Percentiles rank a stretch among this genome's conserved stretches.
Evolutionary conservation across 495 filamentous ascomycete species (phyloP).

Genomic region (Aspergillus ellipticus): DNA sequence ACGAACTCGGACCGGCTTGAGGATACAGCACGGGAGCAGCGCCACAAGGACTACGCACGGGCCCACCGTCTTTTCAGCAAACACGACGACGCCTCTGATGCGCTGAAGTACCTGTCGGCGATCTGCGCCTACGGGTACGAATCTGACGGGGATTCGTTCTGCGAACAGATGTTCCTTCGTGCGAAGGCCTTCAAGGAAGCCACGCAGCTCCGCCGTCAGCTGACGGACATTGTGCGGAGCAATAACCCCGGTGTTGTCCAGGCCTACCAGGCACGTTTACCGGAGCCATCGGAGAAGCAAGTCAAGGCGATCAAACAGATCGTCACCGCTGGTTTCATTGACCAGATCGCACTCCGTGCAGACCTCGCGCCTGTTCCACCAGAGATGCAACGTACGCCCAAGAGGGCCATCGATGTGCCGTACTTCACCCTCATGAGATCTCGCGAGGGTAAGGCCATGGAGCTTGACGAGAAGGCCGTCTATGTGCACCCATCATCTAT

Average conservation of each 20-base stretch:
- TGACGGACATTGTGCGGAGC: slow-evolving; percentile 71
- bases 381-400: slow-evolving; percentile 65
- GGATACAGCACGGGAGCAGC: slow-evolving; percentile 61
- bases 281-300: slow-evolving; percentile 67
- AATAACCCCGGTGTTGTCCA: slow-evolving; percentile 67
- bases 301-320: slow-evolving; percentile 85
- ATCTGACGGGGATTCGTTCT: slow-evolving; percentile 65
- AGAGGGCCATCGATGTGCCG: slow-evolving; percentile 79
- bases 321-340: slow-evolving; percentile 87
- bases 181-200: slow-evolving; percentile 84
- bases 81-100: slow-evolving; percentile 80
- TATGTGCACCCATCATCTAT: slow-evolving; percentile 84
- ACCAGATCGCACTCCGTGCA: slow-evolving; percentile 90
- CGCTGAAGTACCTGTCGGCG: slow-evolving; percentile 83
- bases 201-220: slow-evolving; percentile 73
- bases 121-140: slow-evolving; percentile 80
- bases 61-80: slow-evolving; percentile 75
- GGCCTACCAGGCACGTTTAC: slow-evolving; percentile 56
- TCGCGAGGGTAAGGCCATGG: slow-evolving; percentile 44
- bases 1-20: slow-evolving; percentile 64
- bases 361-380: slow-evolving; percentile 75
- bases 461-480: slow-evolving; percentile 56
- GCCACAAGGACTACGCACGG: slow-evolving; percentile 65
- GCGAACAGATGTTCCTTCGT: slow-evolving; percentile 75
- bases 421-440: slow-evolving; percentile 84